Conservation (phyloP, 306 rosid species). For the Sicyos edulis region DNA sequence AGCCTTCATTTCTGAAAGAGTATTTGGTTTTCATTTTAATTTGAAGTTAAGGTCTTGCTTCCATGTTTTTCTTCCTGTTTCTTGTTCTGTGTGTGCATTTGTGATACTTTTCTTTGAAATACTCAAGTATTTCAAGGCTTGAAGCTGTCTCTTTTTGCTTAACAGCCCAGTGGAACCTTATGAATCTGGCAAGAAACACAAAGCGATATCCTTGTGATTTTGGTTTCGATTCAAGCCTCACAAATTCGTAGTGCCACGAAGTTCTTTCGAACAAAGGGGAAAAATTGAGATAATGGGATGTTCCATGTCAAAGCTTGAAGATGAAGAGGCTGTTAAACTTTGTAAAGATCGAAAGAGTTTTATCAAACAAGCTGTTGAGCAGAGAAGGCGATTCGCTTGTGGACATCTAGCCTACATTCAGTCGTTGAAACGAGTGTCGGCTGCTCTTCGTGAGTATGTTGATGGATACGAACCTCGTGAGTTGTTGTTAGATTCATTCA, state of each 20-base stretch:
- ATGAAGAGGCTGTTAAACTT: constrained; percentile 81
- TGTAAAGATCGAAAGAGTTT: constrained; percentile 77
- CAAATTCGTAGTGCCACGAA: constrained; percentile 39
- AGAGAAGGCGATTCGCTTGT: constrained; percentile 56
- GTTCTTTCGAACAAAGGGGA: constrained; percentile 16
- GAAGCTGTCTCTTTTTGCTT: constrained; percentile 24
- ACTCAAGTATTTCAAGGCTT: constrained; percentile 17
- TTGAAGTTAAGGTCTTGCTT: background rate
- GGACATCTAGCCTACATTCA: constrained; percentile 71
- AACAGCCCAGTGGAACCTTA: constrained; percentile 36
- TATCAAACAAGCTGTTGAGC: constrained; percentile 84
- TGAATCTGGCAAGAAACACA: constrained; percentile 51
- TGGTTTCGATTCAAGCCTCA: constrained; percentile 49
- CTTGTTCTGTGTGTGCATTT: background rate
- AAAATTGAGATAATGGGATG: constrained; percentile 80
- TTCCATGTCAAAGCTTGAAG: constrained; percentile 74
- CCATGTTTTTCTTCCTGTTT: background rate
- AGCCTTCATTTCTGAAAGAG: constrained; percentile 7
- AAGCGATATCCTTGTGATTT: constrained; percentile 37
- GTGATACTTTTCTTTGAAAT: constrained; percentile 5
- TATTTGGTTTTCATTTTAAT: background rate
- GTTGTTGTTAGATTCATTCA: constrained; percentile 53
- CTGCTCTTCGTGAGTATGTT: constrained; percentile 69
- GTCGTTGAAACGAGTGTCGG: constrained; percentile 65
- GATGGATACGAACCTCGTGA: constrained; percentile 55